Conservation (phyloP, 2,329 filamentous ascomycete genomes). For the Pseudocercospora musae region DNA sequence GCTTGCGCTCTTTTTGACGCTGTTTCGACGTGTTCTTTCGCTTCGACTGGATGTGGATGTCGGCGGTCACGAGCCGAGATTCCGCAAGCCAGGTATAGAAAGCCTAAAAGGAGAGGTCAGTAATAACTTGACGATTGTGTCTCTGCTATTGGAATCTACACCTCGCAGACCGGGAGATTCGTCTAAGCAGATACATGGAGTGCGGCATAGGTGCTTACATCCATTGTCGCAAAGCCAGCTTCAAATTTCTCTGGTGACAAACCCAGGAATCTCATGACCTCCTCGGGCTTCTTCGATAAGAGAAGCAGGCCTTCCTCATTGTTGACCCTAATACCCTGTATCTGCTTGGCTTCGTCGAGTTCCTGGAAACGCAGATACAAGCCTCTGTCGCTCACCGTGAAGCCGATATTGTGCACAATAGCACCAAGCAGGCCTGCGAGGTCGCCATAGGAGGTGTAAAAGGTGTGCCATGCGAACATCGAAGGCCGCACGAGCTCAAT, state of each 20-base stretch:
- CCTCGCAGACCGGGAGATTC: too few relatives aligned
- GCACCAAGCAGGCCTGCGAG: slow-evolving; percentile 64
- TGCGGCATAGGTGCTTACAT: too few relatives aligned
- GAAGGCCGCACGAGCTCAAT: slow-evolving; percentile 52
- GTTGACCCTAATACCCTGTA: slow-evolving; percentile 11
- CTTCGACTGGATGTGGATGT: slow-evolving; percentile 24
- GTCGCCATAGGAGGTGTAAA: slow-evolving; percentile 71
- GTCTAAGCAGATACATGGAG: too few relatives aligned
- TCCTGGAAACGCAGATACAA: slow-evolving; percentile 65
- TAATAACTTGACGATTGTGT: too few relatives aligned
- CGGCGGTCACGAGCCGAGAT: slow-evolving; percentile 58
- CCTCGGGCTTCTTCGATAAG: slow-evolving; percentile 56
- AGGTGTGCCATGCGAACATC: slow-evolving; percentile 59
- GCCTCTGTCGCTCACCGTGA: slow-evolving; percentile 62
- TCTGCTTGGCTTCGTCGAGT: slow-evolving; percentile 56
- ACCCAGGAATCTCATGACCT: slow-evolving; percentile 62
- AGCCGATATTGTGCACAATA: slow-evolving; percentile 61
- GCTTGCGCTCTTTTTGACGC: slow-evolving; percentile 52
- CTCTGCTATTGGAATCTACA: too few relatives aligned
- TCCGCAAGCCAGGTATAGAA: slow-evolving; percentile 61
- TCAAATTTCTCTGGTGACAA: slow-evolving; percentile 53
- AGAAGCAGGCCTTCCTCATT: slow-evolving; percentile 54
- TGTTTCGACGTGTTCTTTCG: slow-evolving; percentile 50
- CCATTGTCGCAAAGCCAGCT: slow-evolving; percentile 52
- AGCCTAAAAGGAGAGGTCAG: slow-evolving; percentile 36